Percentiles rank a stretch among this genome's conserved stretches.
phyloP scores from a whole-genome alignment of 2,329 filamentous ascomycete species.

The Elsinoe batatas region DNA sequence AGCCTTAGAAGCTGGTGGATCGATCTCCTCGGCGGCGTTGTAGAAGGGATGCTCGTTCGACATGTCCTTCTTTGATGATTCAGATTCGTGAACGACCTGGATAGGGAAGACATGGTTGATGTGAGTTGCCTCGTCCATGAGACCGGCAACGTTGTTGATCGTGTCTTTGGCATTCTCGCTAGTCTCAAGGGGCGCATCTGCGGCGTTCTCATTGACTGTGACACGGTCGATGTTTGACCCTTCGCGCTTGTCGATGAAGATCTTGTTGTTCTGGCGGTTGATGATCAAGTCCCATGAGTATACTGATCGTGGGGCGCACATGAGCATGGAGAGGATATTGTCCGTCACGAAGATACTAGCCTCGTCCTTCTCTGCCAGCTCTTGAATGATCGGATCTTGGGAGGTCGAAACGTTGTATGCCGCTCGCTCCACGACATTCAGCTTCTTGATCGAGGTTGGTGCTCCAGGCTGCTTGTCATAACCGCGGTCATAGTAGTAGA shows the following conservation, averaged over 20 bases:
- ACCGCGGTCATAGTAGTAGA: constrained; percentile 94
- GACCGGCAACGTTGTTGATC: constrained; percentile 85
- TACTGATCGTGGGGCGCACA: constrained; percentile 93
- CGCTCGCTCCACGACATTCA: constrained; percentile 81
- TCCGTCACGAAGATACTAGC: constrained; percentile 95
- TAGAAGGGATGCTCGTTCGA: constrained; percentile 92
- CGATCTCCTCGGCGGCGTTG: constrained; percentile 83
- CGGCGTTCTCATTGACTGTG: constrained; percentile 97
- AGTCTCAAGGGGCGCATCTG: constrained; percentile 83
- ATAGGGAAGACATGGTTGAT: constrained; percentile 99
- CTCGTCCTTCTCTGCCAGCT: constrained; percentile 90
- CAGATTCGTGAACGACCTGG: constrained; percentile 81
- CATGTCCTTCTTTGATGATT: constrained; percentile 72
- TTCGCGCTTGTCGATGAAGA: constrained; percentile 98
- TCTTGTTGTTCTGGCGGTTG: constrained; percentile 83
- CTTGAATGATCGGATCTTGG: constrained; percentile 91
- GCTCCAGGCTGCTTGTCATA: constrained; percentile 85
- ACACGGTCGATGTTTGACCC: constrained; percentile 93
- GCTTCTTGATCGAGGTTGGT: constrained; percentile 77
- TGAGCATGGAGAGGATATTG: constrained; percentile 96
- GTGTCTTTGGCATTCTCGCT: constrained; percentile 87
- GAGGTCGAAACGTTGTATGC: constrained; percentile 98
- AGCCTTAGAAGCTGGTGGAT: constrained; percentile 86
- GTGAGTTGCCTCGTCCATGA: constrained; percentile 95
- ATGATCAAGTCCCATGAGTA: constrained; percentile 99